Conservation (phyloP, 2,329 filamentous ascomycete species). For the Calonectria multiphialidica region DNA sequence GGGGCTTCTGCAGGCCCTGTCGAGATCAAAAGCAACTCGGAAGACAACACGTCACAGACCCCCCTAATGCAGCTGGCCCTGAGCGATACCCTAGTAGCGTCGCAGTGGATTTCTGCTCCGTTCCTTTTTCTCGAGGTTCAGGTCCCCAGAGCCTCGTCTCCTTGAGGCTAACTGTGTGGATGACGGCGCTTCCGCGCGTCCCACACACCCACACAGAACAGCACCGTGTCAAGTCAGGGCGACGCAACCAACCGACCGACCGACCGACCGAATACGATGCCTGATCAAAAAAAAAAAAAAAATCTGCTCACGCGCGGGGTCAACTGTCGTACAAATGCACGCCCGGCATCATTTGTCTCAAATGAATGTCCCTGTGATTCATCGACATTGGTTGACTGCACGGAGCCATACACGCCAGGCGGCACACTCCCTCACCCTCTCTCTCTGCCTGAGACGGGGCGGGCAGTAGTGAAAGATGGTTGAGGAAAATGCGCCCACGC, state of each 20-base stretch:
- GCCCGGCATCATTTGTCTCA: background rate
- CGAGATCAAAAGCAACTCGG: background rate
- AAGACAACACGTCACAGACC: background rate
- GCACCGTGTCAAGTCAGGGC: background rate
- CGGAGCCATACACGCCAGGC: background rate
- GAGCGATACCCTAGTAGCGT: background rate
- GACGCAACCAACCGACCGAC: background rate
- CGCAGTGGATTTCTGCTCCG: background rate
- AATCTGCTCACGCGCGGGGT: background rate
- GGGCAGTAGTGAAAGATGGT: background rate
- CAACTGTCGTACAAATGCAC: background rate
- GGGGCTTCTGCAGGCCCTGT: background rate
- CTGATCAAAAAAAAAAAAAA: background rate
- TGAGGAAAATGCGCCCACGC: background rate
- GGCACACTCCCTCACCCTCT: constrained; percentile 2
- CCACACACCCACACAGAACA: background rate
- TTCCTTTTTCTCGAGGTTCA: background rate
- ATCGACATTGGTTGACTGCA: background rate
- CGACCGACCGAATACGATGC: background rate
- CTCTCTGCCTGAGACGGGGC: background rate
- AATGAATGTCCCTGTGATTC: background rate
- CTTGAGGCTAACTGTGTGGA: background rate
- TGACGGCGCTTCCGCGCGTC: background rate
- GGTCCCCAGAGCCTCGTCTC: background rate
- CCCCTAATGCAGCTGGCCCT: background rate